Evolutionary conservation across 768 basidiomycete genomes (phyloP).

Genomic region (Leccinum broughii): DNA sequence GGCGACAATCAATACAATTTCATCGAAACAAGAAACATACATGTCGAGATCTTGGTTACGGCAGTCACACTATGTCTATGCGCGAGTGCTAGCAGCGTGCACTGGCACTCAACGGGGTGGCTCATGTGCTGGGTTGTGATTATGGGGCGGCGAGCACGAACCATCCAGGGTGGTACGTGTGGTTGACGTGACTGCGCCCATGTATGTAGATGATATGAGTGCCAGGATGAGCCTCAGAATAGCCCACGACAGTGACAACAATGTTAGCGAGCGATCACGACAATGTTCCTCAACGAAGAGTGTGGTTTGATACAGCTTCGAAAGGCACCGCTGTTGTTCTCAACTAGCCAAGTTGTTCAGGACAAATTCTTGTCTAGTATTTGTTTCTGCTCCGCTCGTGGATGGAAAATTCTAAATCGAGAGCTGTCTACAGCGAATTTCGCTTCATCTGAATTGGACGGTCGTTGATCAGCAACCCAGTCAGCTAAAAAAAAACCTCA

Average conservation of each 20-base stretch:
- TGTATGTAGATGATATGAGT: neutral
- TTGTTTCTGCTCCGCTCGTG: neutral
- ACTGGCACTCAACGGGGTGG: neutral
- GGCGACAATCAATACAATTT: neutral
- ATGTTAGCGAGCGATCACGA: neutral
- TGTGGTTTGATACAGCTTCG: neutral
- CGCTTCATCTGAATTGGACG: neutral
- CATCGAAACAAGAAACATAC: neutral
- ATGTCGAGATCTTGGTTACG: neutral
- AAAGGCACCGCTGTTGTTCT: neutral
- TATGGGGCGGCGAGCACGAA: neutral
- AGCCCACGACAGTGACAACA: neutral
- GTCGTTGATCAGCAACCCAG: neutral
- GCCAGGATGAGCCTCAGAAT: neutral
- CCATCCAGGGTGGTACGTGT: neutral
- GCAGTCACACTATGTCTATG: neutral
- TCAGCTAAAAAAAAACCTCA: neutral
- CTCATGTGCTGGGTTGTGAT: neutral
- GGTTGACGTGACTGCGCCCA: neutral
- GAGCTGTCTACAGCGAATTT: neutral
- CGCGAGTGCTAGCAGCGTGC: neutral
- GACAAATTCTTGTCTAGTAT: no score
- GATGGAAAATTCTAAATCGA: neutral
- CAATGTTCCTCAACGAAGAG: neutral
- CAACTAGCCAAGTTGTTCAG: neutral